Conservation (phyloP, 2,329 filamentous ascomycete species). For the Chaetomium sp. region DNA sequence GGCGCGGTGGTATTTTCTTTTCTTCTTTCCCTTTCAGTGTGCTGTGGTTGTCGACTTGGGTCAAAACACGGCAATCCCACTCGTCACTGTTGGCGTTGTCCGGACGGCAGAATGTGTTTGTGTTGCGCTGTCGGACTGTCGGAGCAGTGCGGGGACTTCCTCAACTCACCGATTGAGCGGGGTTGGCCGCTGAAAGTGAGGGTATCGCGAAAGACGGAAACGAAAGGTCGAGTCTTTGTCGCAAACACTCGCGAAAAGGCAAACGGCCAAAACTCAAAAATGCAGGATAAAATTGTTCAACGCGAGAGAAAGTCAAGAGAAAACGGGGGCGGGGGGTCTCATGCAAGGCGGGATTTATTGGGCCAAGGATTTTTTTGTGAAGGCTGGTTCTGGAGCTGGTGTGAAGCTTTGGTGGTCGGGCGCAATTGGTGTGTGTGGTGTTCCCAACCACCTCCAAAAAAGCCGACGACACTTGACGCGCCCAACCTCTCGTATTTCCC, state of each 20-base stretch:
- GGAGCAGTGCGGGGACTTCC: not conserved
- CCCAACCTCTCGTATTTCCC: constrained; percentile 24
- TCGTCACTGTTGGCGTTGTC: not conserved
- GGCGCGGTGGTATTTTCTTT: too few species aligned
- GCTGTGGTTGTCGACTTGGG: not conserved
- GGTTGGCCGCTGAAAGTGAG: not conserved
- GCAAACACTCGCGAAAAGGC: not conserved
- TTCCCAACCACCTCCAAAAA: constrained; percentile 24
- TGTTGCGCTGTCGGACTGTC: not conserved
- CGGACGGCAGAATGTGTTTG: not conserved
- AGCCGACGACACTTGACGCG: constrained; percentile 10
- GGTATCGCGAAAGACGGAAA: not conserved
- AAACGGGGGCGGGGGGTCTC: constrained; percentile 10
- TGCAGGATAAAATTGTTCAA: not conserved
- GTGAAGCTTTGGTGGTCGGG: constrained; percentile 19
- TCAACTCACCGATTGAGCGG: not conserved
- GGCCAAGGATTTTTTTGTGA: constrained; percentile 16
- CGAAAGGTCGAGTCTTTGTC: not conserved
- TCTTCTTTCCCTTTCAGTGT: not conserved
- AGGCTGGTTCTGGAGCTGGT: constrained; percentile 17
- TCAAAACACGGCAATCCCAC: not conserved
- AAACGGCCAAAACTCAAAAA: not conserved
- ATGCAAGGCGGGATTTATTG: constrained; percentile 19
- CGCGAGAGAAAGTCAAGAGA: not conserved
- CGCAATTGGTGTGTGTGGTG: constrained; percentile 8